Evolutionary conservation across 495 filamentous ascomycete genomes (phyloP).

Genomic region (Amorphotheca resinae): DNA sequence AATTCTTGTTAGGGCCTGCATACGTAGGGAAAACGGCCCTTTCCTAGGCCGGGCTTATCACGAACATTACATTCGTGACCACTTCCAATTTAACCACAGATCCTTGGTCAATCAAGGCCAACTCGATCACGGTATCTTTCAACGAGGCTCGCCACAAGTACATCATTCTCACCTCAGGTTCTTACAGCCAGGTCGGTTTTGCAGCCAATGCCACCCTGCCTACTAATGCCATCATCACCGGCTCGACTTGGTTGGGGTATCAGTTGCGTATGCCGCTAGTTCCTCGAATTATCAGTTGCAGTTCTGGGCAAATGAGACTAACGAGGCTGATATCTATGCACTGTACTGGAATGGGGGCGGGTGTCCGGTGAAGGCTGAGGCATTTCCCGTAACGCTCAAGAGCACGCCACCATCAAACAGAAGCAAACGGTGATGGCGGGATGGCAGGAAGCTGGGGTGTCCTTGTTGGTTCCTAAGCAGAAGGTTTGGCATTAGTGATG

Average conservation of each 20-base stretch:
- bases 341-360: too few species aligned
- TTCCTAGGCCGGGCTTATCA: background rate
- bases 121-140: conserved; percentile 6
- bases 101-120: conserved; percentile 6
- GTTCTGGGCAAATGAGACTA: conserved; percentile 7
- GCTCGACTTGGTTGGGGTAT: conserved; percentile 13
- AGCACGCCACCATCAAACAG: too few species aligned
- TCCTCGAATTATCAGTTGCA: conserved; percentile 2
- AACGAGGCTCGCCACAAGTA: conserved; percentile 10
- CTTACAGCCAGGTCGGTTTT: conserved; percentile 10
- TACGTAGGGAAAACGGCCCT: conserved; percentile 3
- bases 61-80: conserved; percentile 8
- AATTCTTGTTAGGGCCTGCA: conserved; percentile 6
- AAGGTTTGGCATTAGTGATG: too few species aligned
- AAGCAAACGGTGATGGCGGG: too few species aligned
- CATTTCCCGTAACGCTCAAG: too few species aligned
- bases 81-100: conserved; percentile 1
- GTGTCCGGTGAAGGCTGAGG: too few species aligned
- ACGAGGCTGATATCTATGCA: conserved; percentile 4
- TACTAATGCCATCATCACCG: conserved; percentile 5
- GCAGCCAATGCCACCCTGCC: conserved; percentile 3
- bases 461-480: too few species aligned
- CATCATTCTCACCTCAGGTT: conserved; percentile 6
- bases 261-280: conserved; percentile 12
- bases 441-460: too few species aligned